Percentiles rank a stretch among this genome's conserved stretches.
Conservation (phyloP, 768 basidiomycete genomes). For the Boletus edulis region DNA sequence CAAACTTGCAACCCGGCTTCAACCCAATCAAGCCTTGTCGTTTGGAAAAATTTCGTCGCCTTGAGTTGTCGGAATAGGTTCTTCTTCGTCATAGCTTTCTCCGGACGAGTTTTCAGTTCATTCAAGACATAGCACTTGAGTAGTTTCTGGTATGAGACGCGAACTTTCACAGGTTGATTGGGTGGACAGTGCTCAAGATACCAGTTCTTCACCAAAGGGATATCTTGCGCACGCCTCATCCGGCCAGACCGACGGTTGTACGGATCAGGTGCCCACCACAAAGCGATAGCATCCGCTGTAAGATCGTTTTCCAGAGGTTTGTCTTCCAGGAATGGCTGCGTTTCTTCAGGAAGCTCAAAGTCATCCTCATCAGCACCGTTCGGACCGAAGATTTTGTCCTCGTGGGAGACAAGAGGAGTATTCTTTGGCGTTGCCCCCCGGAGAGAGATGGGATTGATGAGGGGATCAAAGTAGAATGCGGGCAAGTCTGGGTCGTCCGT, state of each 20-base stretch:
- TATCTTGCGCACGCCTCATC: slow-evolving; percentile 91
- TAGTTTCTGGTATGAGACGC: slow-evolving; percentile 98
- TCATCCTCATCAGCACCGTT: slow-evolving; percentile 84
- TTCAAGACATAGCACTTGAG: slow-evolving; percentile 95
- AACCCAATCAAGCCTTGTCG: slow-evolving; percentile 97
- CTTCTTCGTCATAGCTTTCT: slow-evolving; percentile 98
- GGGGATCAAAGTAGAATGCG: slow-evolving; percentile 98
- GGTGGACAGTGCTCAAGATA: slow-evolving; percentile 98
- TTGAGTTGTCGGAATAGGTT: slow-evolving; percentile 94
- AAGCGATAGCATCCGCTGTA: slow-evolving; percentile 93
- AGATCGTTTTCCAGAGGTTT: slow-evolving; percentile 83
- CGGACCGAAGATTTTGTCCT: slow-evolving; percentile 89
- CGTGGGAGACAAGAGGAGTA: slow-evolving; percentile 77
- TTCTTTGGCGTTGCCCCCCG: slow-evolving; percentile 87
- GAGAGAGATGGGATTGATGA: slow-evolving; percentile 96
- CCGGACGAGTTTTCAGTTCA: slow-evolving; percentile 81
- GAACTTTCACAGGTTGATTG: slow-evolving; percentile 93
- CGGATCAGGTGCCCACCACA: slow-evolving; percentile 99
- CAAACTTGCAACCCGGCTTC: slow-evolving; percentile 98
- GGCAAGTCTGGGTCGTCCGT: slow-evolving; percentile 99
- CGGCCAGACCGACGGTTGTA: slow-evolving; percentile 90
- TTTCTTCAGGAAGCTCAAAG: slow-evolving; percentile 76
- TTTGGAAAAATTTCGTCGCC: slow-evolving; percentile 99
- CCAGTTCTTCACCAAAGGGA: slow-evolving; percentile 97
- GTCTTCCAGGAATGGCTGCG: slow-evolving; percentile 78